phyloP scores from a whole-genome alignment of 352 stramenopile species.

The Pythium oligandrum region DNA sequence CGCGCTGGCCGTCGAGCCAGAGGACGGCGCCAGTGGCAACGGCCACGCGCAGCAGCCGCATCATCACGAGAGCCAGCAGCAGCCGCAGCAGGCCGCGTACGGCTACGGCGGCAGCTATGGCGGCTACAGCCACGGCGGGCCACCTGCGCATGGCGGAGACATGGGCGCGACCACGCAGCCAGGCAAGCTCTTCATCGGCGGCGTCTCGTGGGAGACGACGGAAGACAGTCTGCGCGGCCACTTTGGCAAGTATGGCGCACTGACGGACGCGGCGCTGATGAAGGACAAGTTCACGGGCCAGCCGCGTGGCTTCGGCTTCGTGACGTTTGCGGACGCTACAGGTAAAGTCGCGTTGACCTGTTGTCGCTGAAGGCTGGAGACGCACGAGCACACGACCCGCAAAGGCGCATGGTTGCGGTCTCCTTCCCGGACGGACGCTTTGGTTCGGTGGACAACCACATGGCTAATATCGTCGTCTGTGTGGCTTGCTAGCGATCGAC shows the following conservation, averaged over 20 bases:
- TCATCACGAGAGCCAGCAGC: constrained; percentile 22
- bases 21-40: constrained; percentile 27
- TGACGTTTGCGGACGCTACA: constrained; percentile 89
- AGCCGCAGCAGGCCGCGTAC: constrained; percentile 22
- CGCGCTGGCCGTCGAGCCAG: constrained; percentile 53
- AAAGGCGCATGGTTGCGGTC: neutral
- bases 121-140: neutral
- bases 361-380: constrained; percentile 1
- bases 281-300: constrained; percentile 92
- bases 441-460: neutral
- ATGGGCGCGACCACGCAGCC: constrained; percentile 20
- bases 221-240: constrained; percentile 86
- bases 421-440: no score
- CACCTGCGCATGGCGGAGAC: neutral
- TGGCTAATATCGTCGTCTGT: constrained; percentile 26
- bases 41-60: constrained; percentile 45
- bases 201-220: constrained; percentile 92
- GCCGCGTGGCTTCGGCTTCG: constrained; percentile 90
- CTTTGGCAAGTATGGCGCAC: constrained; percentile 85
- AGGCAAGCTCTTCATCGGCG: constrained; percentile 90
- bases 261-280: constrained; percentile 89
- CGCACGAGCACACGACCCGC: constrained; percentile 5
- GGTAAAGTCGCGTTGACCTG: constrained; percentile 33
- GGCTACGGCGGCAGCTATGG: constrained; percentile 8
- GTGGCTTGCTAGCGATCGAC: constrained; percentile 52